Conservation (phyloP, 1,284 basidiomycete species). For the Bjerkandera adusta region DNA sequence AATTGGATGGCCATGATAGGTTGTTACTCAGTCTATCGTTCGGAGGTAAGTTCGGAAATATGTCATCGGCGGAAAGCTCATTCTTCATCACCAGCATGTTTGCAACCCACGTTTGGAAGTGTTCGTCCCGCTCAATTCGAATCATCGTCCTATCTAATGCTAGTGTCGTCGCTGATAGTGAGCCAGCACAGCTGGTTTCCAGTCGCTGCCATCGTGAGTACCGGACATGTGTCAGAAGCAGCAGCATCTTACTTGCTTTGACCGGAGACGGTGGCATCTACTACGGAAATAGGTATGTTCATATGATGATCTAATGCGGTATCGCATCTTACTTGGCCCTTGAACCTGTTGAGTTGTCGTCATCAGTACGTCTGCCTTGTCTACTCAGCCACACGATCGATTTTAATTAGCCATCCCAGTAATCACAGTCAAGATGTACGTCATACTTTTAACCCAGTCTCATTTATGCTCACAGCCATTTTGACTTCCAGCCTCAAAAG, state of each 20-base stretch:
- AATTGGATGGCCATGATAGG: conserved; percentile 15
- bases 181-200: conserved; percentile 18
- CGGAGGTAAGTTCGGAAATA: conserved; percentile 17
- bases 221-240: background rate
- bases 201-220: conserved; percentile 17
- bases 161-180: conserved; percentile 9
- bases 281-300: too few species aligned
- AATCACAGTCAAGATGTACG: conserved; percentile 20
- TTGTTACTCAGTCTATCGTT: conserved; percentile 24
- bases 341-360: too few species aligned
- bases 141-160: background rate
- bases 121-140: conserved; percentile 11
- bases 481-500: too few species aligned
- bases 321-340: too few species aligned
- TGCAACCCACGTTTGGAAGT: conserved; percentile 20
- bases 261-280: too few species aligned
- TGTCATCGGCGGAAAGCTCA: too few species aligned
- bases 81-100: conserved; percentile 21
- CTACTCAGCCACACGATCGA: too few species aligned
- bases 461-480: background rate
- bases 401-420: too few species aligned
- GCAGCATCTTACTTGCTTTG: background rate
- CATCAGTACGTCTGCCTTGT: too few species aligned
- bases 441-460: background rate
- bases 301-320: too few species aligned